These are phyloP conservation scores for Athelia psychrophila DNA, from an alignment of 1,284 basidiomycete species.

Conservation along the genomic window DNA sequence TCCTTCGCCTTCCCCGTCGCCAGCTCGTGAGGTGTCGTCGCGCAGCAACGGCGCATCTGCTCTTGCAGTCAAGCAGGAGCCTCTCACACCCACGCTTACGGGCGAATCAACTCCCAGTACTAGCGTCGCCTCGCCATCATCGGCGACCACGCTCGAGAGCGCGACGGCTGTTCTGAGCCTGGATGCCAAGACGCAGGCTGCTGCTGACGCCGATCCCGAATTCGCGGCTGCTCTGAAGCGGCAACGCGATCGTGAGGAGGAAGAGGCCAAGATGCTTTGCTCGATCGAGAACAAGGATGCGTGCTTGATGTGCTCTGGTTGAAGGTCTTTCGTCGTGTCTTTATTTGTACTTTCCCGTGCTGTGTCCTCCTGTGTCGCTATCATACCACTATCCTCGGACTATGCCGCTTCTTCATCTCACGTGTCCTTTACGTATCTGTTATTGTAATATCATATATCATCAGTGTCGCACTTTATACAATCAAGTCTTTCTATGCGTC, in stretches of 20 bases:
- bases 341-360: too few relatives aligned
- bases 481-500: too few relatives aligned
- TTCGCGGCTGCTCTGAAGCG: conserved; percentile 80
- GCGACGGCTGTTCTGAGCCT: conserved; percentile 25
- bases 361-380: too few relatives aligned
- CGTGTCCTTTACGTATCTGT: too few relatives aligned
- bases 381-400: too few relatives aligned
- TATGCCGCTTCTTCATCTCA: too few relatives aligned
- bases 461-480: too few relatives aligned
- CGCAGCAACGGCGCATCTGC: conserved; percentile 1
- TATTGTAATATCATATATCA: too few relatives aligned
- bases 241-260: conserved; percentile 73
- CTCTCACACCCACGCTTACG: conserved; percentile 10
- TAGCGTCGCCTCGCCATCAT: conserved; percentile 13
- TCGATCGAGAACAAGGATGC: conserved; percentile 89
- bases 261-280: conserved; percentile 80
- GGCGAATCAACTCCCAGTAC: conserved; percentile 15
- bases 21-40: conserved; percentile 27
- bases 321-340: conserved; percentile 15
- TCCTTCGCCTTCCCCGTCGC: conserved; percentile 29
- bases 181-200: conserved; percentile 46
- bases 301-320: conserved; percentile 84
- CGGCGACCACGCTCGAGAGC: conserved; percentile 12
- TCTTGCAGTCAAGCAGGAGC: conserved; percentile 8
- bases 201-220: conserved; percentile 69